phyloP scores from a whole-genome alignment of 2,329 filamentous ascomycete species.

The Tolypocladium inflatum region DNA sequence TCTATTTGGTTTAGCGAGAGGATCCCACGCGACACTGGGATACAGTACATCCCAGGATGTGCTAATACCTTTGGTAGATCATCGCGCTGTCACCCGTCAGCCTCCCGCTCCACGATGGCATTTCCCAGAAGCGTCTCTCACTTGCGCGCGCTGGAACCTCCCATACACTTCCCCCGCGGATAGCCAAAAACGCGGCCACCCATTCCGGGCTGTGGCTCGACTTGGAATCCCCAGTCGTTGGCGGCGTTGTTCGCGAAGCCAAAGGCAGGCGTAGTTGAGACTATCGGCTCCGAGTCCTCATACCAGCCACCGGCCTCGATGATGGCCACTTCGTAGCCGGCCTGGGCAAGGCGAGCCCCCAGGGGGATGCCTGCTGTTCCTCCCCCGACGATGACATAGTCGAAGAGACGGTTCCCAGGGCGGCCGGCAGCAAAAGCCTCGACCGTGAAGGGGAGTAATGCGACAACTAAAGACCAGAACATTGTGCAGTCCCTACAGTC shows the following conservation, averaged over 20 bases:
- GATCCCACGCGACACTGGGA: no score
- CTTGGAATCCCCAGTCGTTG: constrained; percentile 17
- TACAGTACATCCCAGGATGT: no score
- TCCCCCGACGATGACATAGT: constrained; percentile 2
- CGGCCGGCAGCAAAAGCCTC: no score
- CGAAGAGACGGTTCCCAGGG: not conserved
- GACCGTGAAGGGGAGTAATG: no score
- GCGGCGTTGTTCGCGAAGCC: no score
- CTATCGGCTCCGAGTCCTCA: constrained; percentile 7
- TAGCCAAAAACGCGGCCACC: constrained; percentile 13
- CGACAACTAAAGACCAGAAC: no score
- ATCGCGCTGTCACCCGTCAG: no score
- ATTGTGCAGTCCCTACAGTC: no score
- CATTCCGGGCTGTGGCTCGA: not conserved
- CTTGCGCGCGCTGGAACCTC: constrained; percentile 18
- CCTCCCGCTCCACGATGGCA: no score
- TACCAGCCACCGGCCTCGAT: constrained; percentile 3
- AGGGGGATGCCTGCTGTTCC: constrained; percentile 1
- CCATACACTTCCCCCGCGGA: constrained; percentile 20
- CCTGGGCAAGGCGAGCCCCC: not conserved
- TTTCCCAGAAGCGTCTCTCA: constrained; percentile 9
- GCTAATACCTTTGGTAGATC: no score
- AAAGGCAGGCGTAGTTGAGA: constrained; percentile 7
- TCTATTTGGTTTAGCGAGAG: no score
- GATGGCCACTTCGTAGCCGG: constrained; percentile 22